These are phyloP conservation scores for Ganoderma sinense DNA, from an alignment of 1,284 basidiomycete species.

Conservation along the genomic window DNA sequence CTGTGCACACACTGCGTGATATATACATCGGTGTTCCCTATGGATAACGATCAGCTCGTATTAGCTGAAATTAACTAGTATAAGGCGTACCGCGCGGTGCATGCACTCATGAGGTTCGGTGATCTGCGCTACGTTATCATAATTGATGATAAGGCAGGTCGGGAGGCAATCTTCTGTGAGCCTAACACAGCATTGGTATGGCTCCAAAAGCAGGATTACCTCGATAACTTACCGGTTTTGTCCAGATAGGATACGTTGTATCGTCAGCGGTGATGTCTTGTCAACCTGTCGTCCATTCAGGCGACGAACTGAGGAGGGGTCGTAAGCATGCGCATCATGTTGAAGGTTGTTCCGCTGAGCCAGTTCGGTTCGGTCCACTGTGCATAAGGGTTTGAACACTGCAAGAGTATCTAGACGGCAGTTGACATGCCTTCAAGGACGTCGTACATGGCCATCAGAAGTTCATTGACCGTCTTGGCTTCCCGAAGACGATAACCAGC, in stretches of 20 bases:
- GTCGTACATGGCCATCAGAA: not conserved
- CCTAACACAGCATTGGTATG: not conserved
- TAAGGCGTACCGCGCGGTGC: not conserved
- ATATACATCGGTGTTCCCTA: slow-evolving; percentile 9
- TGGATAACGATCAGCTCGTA: not conserved
- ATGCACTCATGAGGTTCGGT: not conserved
- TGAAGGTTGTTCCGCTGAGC: not conserved
- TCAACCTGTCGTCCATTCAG: not conserved
- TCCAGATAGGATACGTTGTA: not conserved
- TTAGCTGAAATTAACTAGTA: not conserved
- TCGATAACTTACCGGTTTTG: not conserved
- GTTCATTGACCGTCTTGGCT: not conserved
- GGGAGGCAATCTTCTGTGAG: not conserved
- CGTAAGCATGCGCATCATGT: not conserved
- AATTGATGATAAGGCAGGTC: not conserved
- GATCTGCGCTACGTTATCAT: not conserved
- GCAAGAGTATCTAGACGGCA: too few relatives aligned
- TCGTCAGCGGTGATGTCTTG: not conserved
- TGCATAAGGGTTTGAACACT: too few relatives aligned
- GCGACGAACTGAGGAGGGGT: slow-evolving; percentile 5
- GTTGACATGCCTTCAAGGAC: not conserved
- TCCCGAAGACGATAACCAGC: not conserved
- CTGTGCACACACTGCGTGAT: not conserved
- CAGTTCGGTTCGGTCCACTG: slow-evolving; percentile 2
- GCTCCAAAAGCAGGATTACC: not conserved